phyloP scores from a whole-genome alignment of 345 rosid genomes.

The Eucalyptus coolabah region DNA sequence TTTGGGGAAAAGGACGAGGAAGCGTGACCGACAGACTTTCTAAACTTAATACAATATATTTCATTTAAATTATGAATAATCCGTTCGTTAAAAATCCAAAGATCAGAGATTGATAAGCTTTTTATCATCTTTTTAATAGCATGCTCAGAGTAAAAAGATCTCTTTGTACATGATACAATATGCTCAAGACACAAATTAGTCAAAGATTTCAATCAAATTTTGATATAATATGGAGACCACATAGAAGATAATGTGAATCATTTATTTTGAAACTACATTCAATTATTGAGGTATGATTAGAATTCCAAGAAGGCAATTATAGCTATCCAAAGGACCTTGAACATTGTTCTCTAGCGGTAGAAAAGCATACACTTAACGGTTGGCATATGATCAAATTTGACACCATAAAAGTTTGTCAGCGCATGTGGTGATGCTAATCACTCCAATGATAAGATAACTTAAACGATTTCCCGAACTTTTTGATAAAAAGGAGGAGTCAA shows the following conservation, averaged over 20 bases:
- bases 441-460: not conserved
- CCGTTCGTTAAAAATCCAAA: accelerated
- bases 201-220: not conserved
- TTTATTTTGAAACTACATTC: not conserved
- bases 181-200: not conserved
- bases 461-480: too few species aligned
- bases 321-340: not conserved
- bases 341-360: accelerated
- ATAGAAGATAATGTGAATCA: not conserved
- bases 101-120: accelerated
- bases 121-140: not conserved
- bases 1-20: not conserved
- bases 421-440: not conserved
- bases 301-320: not conserved
- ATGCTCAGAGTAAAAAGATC: accelerated
- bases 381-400: not conserved
- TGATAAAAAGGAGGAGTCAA: not conserved
- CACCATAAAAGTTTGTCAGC: not conserved
- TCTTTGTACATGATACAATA: not conserved
- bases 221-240: accelerated
- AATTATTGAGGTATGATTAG: not conserved
- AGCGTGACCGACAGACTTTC: not conserved
- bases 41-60: not conserved
- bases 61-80: accelerated
- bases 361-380: not conserved